A percentile compares a stretch with the other conserved stretches of the same genome.
Evolutionary conservation across 2,329 filamentous ascomycete genomes (phyloP).

Genomic region (Penicillium sp.): DNA sequence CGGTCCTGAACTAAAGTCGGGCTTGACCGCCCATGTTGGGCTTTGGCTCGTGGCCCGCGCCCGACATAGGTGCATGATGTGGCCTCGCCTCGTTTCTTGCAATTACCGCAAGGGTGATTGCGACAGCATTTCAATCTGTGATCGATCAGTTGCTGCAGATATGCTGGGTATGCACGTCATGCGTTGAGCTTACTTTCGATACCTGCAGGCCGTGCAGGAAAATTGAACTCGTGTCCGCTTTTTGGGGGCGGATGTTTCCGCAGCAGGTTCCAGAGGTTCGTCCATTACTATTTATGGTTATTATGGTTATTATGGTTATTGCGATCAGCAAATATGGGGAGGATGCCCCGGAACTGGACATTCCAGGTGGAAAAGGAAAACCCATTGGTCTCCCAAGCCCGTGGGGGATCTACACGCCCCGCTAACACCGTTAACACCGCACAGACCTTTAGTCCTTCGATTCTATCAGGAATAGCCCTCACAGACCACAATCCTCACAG

Average conservation of each 20-base stretch:
- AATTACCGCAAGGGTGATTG: slow-evolving; percentile 35
- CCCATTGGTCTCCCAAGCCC: background rate
- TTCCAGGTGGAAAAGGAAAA: background rate
- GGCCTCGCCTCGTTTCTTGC: slow-evolving; percentile 33
- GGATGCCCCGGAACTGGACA: background rate
- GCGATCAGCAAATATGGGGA: background rate
- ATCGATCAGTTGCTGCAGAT: background rate
- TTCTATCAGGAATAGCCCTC: background rate
- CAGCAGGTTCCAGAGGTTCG: background rate
- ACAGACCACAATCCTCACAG: background rate
- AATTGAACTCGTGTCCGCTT: slow-evolving; percentile 39
- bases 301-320: background rate
- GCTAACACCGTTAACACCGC: background rate
- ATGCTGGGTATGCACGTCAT: background rate
- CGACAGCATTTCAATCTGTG: slow-evolving; percentile 37
- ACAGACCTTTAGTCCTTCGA: background rate
- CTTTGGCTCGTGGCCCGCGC: slow-evolving; percentile 33
- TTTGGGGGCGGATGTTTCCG: slow-evolving; percentile 12
- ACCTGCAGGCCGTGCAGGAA: slow-evolving; percentile 39
- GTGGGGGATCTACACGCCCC: background rate
- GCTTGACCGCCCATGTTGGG: slow-evolving; percentile 25
- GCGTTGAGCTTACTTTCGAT: slow-evolving; percentile 31
- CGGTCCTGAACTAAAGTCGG: slow-evolving; percentile 35
- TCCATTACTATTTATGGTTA: background rate
- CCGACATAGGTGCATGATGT: slow-evolving; percentile 35